A percentile compares a stretch with the other conserved stretches of the same genome.
Conservation (phyloP, 2,329 filamentous ascomycete genomes). For the Calonectria pseudoturangicola region DNA sequence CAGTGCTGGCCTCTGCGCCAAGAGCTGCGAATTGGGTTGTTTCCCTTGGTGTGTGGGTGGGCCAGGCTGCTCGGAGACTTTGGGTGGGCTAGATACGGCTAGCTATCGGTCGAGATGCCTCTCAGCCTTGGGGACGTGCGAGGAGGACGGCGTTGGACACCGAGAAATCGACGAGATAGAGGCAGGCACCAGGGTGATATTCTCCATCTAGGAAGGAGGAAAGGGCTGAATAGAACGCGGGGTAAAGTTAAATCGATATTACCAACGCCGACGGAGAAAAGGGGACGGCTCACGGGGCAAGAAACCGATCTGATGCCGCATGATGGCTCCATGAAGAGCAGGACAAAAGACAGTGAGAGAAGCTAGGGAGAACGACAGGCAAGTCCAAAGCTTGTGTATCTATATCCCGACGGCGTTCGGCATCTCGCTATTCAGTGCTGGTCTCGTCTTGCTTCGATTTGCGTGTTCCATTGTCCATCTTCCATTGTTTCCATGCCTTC, state of each 20-base stretch:
- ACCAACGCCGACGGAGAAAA: neutral
- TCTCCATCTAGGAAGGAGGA: slow-evolving; percentile 21
- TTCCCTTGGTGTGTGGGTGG: slow-evolving; percentile 23
- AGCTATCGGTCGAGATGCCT: slow-evolving; percentile 6
- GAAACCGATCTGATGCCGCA: slow-evolving; percentile 22
- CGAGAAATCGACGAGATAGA: slow-evolving; percentile 18
- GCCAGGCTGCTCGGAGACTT: slow-evolving; percentile 12
- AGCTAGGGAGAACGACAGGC: neutral
- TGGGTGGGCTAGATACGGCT: slow-evolving; percentile 12
- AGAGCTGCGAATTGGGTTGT: slow-evolving; percentile 32
- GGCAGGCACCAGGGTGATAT: neutral
- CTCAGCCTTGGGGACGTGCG: slow-evolving; percentile 25
- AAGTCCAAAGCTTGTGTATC: slow-evolving; percentile 8
- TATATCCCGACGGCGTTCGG: slow-evolving; percentile 29
- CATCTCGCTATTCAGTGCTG: neutral
- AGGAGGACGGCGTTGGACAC: slow-evolving; percentile 16
- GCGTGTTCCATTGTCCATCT: neutral
- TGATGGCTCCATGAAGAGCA: slow-evolving; percentile 7
- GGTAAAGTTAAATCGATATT: slow-evolving; percentile 19
- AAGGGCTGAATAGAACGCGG: slow-evolving; percentile 13
- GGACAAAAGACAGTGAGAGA: neutral
- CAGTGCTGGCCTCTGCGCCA: slow-evolving; percentile 14
- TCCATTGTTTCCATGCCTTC: slow-evolving; percentile 5
- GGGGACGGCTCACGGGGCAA: slow-evolving; percentile 3
- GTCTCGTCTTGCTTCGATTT: neutral